These are phyloP conservation scores for Suillus americanus DNA, from an alignment of 768 basidiomycete species.

Conservation along the genomic window DNA sequence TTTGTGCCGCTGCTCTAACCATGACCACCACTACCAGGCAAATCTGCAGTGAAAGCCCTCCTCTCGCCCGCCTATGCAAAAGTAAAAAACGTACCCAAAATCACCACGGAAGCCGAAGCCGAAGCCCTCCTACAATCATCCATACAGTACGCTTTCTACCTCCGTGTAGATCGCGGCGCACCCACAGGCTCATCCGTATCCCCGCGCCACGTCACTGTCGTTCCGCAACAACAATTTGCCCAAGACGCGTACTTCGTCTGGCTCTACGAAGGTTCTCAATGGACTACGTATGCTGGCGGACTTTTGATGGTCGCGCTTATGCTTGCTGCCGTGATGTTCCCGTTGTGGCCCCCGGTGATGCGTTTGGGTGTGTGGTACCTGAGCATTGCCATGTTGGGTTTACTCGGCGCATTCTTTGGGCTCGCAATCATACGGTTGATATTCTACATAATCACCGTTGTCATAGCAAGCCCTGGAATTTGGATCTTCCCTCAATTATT, in stretches of 20 bases:
- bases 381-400: constrained; percentile 80
- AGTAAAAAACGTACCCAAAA: constrained; percentile 72
- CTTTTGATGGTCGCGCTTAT: constrained; percentile 90
- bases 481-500: constrained; percentile 99
- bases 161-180: constrained; percentile 82
- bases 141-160: constrained; percentile 87
- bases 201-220: constrained; percentile 72
- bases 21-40: constrained; percentile 59
- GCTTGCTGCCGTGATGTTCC: constrained; percentile 98
- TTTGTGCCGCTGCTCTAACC: not conserved
- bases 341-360: constrained; percentile 93
- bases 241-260: constrained; percentile 89
- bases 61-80: constrained; percentile 92
- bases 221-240: constrained; percentile 77
- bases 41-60: constrained; percentile 89
- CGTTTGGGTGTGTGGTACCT: constrained; percentile 96
- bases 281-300: constrained; percentile 90
- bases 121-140: constrained; percentile 60
- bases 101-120: constrained; percentile 78
- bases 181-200: constrained; percentile 49
- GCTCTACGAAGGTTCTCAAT: constrained; percentile 95
- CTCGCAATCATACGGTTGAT: constrained; percentile 89
- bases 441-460: constrained; percentile 89
- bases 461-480: constrained; percentile 86
- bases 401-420: constrained; percentile 88